These are phyloP conservation scores for Adansonia digitata DNA, from an alignment of 345 rosid species.

Conservation along the genomic window DNA sequence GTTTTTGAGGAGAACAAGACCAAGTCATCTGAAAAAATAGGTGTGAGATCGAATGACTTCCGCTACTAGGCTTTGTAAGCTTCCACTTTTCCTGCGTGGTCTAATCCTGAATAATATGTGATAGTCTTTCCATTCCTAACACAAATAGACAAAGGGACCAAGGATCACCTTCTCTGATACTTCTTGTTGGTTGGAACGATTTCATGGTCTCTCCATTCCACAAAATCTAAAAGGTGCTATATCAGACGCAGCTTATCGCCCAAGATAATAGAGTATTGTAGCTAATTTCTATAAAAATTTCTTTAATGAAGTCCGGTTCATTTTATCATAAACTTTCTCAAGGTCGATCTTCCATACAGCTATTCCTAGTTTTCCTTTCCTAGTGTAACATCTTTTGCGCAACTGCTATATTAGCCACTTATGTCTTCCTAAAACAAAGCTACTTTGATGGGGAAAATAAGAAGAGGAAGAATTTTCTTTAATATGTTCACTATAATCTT, in stretches of 20 bases:
- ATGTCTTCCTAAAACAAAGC: not conserved
- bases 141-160: not conserved
- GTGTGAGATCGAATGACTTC: not conserved
- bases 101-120: not conserved
- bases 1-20: not conserved
- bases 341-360: not conserved
- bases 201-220: not conserved
- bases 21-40: not conserved
- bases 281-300: not conserved
- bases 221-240: not conserved
- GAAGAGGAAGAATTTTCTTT: not conserved
- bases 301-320: not conserved
- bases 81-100: not conserved
- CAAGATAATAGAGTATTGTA: fast-evolving
- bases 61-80: not conserved
- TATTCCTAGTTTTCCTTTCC: not conserved
- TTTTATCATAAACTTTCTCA: not conserved
- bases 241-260: too few species aligned
- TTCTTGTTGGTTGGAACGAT: not conserved
- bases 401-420: not conserved
- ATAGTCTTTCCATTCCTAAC: not conserved
- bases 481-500: too few species aligned
- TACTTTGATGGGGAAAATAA: not conserved
- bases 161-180: not conserved
- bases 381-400: not conserved